Conservation (phyloP, 2,329 filamentous ascomycete genomes). For the Pseudocercospora crystallina region DNA sequence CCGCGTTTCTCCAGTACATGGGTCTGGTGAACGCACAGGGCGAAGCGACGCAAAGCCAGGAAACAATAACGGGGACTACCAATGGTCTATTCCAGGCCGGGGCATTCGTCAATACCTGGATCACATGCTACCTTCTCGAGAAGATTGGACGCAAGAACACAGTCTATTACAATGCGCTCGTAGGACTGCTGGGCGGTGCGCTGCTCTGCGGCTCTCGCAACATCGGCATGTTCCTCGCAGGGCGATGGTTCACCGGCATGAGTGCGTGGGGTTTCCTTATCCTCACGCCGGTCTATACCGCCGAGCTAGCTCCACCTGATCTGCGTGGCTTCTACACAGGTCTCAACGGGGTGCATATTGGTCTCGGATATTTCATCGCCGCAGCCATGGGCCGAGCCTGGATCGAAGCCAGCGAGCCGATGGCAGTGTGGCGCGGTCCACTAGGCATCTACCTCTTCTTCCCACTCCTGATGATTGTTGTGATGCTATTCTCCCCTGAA, state of each 20-base stretch:
- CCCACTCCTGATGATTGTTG: not conserved
- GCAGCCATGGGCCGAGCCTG: not conserved
- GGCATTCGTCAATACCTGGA: constrained; percentile 1
- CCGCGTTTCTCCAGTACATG: not conserved
- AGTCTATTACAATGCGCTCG: constrained; percentile 1
- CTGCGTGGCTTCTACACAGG: not conserved
- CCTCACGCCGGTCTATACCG: not conserved
- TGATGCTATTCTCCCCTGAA: constrained; percentile 2
- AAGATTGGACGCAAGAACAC: not conserved
- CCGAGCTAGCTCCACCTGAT: not conserved
- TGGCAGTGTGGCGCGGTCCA: not conserved
- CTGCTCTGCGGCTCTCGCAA: not conserved
- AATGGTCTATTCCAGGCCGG: not conserved
- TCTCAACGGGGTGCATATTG: constrained; percentile 1
- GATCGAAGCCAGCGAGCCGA: not conserved
- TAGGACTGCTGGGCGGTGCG: not conserved
- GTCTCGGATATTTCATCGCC: not conserved
- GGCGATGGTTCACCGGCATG: not conserved
- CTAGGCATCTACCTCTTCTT: not conserved
- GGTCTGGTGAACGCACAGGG: not conserved
- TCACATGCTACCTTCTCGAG: not conserved
- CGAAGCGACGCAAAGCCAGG: not conserved
- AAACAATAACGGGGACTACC: not conserved
- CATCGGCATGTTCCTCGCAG: constrained; percentile 1
- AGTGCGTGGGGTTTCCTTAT: not conserved